Evolutionary conservation across 2,329 filamentous ascomycete genomes (phyloP), one percentile per base, ranked within the genome.

Genomic region (Orbilia oligospora): DNA sequence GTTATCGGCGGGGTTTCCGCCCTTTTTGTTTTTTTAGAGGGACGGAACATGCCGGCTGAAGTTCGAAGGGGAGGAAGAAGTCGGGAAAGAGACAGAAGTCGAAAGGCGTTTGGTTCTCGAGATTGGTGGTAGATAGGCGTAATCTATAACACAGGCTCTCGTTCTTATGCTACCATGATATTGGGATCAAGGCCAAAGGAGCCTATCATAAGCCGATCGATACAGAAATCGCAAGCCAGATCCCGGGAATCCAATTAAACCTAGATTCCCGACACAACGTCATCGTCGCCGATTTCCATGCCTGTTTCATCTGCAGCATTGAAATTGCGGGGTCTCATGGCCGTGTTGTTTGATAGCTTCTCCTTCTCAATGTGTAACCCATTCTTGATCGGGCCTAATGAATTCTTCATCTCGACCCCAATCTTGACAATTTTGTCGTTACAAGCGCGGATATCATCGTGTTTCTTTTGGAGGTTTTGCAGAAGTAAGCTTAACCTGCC

Each of bases 31-130:
- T 51, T 20, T n/a, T 49, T 16, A 82, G 81, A 76, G 81, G 30
- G 81, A 83, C 51, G 82, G 81, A 12, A 82, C 81, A 16, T 83
- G 81, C 41, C 76, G 82, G 71, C 86, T 95, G 80, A 90, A 92
- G 80, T 95, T 95, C 81, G 93, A 95, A 83, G 92, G 92, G 14
- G 92, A 94, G 81, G 91, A 93, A 83, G 91, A 91, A 68, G 86
- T 88, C 80, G 91, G 90, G 81, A 93, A 90, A 80, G 88, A 92
- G 83, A 92, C 93, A 84, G 89, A 92, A 80, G 92, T 95, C 24
- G 91, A 92, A 81, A 86, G 91, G 76, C 88, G 92, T 63, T 92
- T 92, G 83, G 92, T 95, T 8, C 88, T 95, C 64, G 92, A 95
- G 82, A 92, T 92, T 81, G 86, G 90, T 51, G 85, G 81, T 86